Evolutionary conservation across 306 rosid genomes (phyloP), one percentile per base, ranked within the genome.

Genomic region (Cucurbita ficifolia): DNA sequence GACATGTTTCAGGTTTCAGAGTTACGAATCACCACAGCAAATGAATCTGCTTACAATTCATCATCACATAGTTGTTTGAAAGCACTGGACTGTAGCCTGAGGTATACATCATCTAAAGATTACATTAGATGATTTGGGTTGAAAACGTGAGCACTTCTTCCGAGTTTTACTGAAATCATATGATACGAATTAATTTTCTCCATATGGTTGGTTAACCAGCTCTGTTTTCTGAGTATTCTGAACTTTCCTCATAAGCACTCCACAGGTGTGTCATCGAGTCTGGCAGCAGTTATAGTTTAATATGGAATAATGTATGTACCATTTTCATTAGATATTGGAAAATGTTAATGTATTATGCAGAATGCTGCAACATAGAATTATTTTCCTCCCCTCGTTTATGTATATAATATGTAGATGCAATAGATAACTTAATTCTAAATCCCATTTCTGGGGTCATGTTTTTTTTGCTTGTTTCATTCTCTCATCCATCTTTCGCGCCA

Each of bases 291-390:
- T 68, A 46, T 68, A 22, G 49, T 45, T 46, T 8, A 48, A 21
- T 69, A 29, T 48, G 74, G 39, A 7, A 48, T 49, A 55, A 69
- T 69, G 43, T 69, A 24, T 8, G 74, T 49, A 46, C 43, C 22
- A 16, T 46, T 69, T 48, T 69, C 21, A 69, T 49, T 49, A 29
- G 57, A 14, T 24, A 69, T 69, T 29, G 58, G 22, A 69, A 69
- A 49, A 48, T 48, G 74, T 49, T 57, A 7, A 68, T 69, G 29
- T 69, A 69, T 49, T 69, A 69, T 24, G 74, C 58, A 48, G 56
- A 16, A 69, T 48, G 24, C 58, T 24, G 57, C 74, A 48, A 57
- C 56, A 69, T 69, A 49, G 74, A 69, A 57, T 69, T 69, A 69
- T 8, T 24, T 48, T 7, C 45, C 74, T 14, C 42, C 58, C 55